Base-by-base conservation (phyloP, 768 basidiomycete species). In the Phaeolepiota aurea region DNA sequence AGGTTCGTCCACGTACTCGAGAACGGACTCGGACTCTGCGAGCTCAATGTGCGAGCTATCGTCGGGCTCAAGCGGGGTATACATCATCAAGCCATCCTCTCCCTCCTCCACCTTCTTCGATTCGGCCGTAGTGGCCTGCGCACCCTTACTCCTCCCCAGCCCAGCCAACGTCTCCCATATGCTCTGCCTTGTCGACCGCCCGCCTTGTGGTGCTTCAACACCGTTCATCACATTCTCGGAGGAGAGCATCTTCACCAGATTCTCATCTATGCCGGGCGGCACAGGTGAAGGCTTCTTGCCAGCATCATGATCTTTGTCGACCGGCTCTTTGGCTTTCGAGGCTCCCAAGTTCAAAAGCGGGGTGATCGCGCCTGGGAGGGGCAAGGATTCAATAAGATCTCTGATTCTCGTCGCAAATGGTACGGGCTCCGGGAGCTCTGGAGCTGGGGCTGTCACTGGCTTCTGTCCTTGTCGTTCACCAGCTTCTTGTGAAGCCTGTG, bases 81-180 rank as follows among this genome's bases (percentile, higher is more conserved):
- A 87, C 62, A 89, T 66, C 87, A 89, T 88, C 37, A 89, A 54
- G 12, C 74, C 69, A 12, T 72, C 75, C 35, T 74, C 76, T 21
- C 69, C 60, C 23, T 66, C 62, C 46, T 70, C 67, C 30, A 61
- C 47, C 22, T 59, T 47, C 10, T 53, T 47, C 15, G 56, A 56
- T 32, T 51, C 45, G 28, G 41, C 34, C 38, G 33, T 16, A 19
- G 48, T 23, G 47, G 52, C 30, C 43, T 43, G 34, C 43, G 42
- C 16, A 38, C 44, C 42, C 48, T 56, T 36, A 44, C 49, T 18
- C 51, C 56, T 54, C 42, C 56, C 60, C 62, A 63, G 67, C 44
- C 53, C 60, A 40, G 85, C 82, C 23, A 87, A 56, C 22, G 76
- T 61, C 18, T 71, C 65, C 72, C 79, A 83, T 4, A 87, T 65